phyloP scores from a whole-genome alignment of 2,329 filamentous ascomycete genomes.

The Ceratocystis huliohia region DNA sequence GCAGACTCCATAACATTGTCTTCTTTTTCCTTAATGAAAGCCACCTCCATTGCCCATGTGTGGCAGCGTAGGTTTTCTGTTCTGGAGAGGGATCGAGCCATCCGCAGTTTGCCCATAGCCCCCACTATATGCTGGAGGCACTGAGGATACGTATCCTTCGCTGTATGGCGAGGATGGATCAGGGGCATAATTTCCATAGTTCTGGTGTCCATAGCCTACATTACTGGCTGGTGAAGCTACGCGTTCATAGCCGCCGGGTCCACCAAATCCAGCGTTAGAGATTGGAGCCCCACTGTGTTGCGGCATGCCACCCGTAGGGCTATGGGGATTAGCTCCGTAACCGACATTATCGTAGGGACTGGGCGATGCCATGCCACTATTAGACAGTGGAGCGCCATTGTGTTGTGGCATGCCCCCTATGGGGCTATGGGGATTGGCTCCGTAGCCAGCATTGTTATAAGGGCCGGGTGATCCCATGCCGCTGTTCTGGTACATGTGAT shows the following conservation, averaged over 20 bases:
- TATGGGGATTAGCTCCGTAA: neutral
- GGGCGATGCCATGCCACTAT: slow-evolving; percentile 13
- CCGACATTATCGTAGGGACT: neutral
- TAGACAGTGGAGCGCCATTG: neutral
- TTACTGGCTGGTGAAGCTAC: slow-evolving; percentile 10
- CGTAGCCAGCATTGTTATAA: neutral
- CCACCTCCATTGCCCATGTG: neutral
- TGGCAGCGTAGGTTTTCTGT: slow-evolving; percentile 3
- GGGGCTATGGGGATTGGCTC: neutral
- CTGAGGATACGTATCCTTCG: neutral
- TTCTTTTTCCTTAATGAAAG: neutral
- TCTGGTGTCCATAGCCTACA: neutral
- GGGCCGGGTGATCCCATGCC: slow-evolving; percentile 10
- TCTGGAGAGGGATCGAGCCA: slow-evolving; percentile 14
- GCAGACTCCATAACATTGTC: neutral
- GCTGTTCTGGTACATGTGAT: slow-evolving; percentile 16
- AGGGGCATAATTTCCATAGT: neutral
- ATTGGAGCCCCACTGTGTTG: neutral
- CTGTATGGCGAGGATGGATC: neutral
- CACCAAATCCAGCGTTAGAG: neutral
- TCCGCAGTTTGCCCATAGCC: slow-evolving; percentile 12
- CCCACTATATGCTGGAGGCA: neutral
- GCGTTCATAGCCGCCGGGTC: neutral
- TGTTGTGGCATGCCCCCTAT: neutral
- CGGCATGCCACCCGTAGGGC: neutral